Evolutionary conservation across 2,329 filamentous ascomycete species (phyloP).

Genomic region (Plenodomus biglobosus): DNA sequence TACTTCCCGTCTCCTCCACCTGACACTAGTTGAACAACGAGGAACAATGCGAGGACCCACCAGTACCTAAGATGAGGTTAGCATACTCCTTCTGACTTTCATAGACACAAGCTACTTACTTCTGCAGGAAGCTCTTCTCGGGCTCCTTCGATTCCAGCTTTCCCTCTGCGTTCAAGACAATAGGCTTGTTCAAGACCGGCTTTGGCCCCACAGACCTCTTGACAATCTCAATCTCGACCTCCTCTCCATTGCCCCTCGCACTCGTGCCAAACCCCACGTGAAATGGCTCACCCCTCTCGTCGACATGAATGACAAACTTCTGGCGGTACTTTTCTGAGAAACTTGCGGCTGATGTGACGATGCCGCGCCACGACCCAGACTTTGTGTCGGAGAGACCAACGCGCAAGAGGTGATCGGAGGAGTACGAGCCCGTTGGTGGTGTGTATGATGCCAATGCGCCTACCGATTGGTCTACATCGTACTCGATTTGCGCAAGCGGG

Average conservation of each 20-base stretch:
- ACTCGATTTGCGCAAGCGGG: constrained; percentile 49
- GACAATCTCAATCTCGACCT: constrained; percentile 48
- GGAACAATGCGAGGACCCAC: constrained; percentile 53
- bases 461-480: constrained; percentile 42
- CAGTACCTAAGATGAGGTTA: constrained; percentile 48
- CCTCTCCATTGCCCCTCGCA: constrained; percentile 35
- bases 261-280: constrained; percentile 49
- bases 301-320: constrained; percentile 49
- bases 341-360: constrained; percentile 50
- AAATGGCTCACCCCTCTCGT: constrained; percentile 48
- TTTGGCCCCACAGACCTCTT: constrained; percentile 44
- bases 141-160: constrained; percentile 51
- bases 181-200: constrained; percentile 55
- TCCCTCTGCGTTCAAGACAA: constrained; percentile 59
- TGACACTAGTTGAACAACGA: constrained; percentile 51
- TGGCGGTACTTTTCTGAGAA: constrained; percentile 48
- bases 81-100: neutral
- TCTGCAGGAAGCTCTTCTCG: constrained; percentile 55
- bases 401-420: constrained; percentile 45
- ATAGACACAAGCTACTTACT: constrained; percentile 41
- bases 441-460: constrained; percentile 42
- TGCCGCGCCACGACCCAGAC: constrained; percentile 46
- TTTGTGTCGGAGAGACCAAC: constrained; percentile 48
- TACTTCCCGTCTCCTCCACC: constrained; percentile 41
- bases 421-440: constrained; percentile 39